These are phyloP conservation scores for Ceratopteris richardii DNA, from an alignment of 75 land plant genomes.

Conservation along the genomic window DNA sequence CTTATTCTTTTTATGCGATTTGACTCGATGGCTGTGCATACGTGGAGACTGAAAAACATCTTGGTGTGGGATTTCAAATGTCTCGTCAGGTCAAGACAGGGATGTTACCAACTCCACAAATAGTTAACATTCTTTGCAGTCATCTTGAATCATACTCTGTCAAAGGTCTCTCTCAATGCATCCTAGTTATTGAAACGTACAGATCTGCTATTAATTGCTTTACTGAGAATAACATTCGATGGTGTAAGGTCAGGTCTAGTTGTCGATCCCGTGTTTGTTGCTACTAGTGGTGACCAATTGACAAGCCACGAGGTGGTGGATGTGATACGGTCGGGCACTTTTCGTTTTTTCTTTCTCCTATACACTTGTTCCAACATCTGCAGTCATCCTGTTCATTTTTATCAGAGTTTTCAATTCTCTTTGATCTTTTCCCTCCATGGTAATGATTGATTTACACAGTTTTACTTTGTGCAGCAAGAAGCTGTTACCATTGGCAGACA, in stretches of 20 bases:
- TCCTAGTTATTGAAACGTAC: no score
- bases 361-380: not conserved
- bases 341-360: not conserved
- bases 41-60: no score
- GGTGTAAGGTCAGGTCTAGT: slow-evolving; percentile 76
- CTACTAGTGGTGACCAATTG: slow-evolving; percentile 85
- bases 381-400: not conserved
- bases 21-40: no score
- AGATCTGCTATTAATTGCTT: no score
- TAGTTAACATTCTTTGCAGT: slow-evolving; percentile 44
- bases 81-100: slow-evolving; percentile 95
- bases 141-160: slow-evolving; percentile 55
- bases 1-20: no score
- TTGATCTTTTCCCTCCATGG: no score
- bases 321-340: slow-evolving; percentile 13
- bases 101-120: slow-evolving; percentile 75
- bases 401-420: no score
- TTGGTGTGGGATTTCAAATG: no score
- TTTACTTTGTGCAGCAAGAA: slow-evolving; percentile 57
- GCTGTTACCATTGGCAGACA: slow-evolving; percentile 70
- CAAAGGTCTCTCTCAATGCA: slow-evolving; percentile 40
- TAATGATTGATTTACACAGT: no score
- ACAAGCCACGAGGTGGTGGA: slow-evolving; percentile 53
- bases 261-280: slow-evolving; percentile 94
- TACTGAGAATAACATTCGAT: no score